These are phyloP conservation scores for Geotrichum citri-aurantii DNA, from an alignment of 1,139 yeast genomes.

Conservation along the genomic window DNA sequence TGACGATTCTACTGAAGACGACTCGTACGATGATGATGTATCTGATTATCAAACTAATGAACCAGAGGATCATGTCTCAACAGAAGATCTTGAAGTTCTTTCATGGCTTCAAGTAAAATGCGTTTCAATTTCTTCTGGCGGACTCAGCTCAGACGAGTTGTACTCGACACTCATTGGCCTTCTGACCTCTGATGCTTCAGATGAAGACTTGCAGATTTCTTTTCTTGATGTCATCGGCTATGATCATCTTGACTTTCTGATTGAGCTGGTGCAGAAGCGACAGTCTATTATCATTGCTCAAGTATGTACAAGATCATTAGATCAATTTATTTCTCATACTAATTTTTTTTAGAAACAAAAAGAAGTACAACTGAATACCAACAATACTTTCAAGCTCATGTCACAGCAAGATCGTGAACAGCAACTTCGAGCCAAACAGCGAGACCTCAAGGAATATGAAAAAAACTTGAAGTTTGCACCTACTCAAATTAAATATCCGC, in stretches of 20 bases:
- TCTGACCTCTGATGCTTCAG: conserved; percentile 39
- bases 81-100: conserved; percentile 5
- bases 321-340: neutral
- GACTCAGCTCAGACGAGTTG: conserved; percentile 15
- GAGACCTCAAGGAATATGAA: conserved; percentile 41
- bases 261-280: conserved; percentile 44
- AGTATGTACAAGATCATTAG: conserved; percentile 6
- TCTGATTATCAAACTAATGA: neutral
- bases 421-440: conserved; percentile 51
- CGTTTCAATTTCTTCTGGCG: neutral
- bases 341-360: conserved; percentile 10
- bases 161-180: conserved; percentile 27
- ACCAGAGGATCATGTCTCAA: neutral
- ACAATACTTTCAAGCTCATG: conserved; percentile 33
- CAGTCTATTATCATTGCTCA: conserved; percentile 12
- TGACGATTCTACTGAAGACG: conserved; percentile 5
- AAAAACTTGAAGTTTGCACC: conserved; percentile 46
- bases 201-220: conserved; percentile 59
- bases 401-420: conserved; percentile 55
- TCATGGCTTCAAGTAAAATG: conserved; percentile 11
- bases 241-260: conserved; percentile 74
- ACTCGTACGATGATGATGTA: neutral
- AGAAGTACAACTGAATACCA: conserved; percentile 13
- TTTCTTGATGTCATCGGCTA: conserved; percentile 78
- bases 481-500: conserved; percentile 62